These are phyloP conservation scores for Prunus mira DNA, from an alignment of 306 rosid species.

Conservation along the genomic window DNA sequence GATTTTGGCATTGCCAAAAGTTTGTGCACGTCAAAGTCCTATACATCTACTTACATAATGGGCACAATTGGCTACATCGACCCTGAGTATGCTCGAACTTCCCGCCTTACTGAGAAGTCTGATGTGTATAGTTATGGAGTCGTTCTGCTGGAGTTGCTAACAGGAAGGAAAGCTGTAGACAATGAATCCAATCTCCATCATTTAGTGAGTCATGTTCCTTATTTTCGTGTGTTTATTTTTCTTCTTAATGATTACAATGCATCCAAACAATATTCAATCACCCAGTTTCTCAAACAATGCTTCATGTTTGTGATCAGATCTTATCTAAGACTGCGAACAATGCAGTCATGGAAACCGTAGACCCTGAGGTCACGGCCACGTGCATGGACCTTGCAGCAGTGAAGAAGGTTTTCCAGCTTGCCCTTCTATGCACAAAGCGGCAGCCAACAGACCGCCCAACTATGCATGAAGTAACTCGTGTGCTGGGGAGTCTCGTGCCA, in stretches of 20 bases:
- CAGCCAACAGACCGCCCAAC: slow-evolving; percentile 81
- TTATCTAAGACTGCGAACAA: slow-evolving; percentile 76
- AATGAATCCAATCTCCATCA: slow-evolving; percentile 90
- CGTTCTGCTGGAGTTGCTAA: slow-evolving; percentile 87
- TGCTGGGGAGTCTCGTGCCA: slow-evolving; percentile 58
- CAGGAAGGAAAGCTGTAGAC: slow-evolving; percentile 91
- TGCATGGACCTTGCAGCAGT: slow-evolving; percentile 80
- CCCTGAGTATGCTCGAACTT: slow-evolving; percentile 94
- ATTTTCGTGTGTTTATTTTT: not conserved
- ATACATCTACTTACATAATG: slow-evolving; percentile 83
- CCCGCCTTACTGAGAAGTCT: slow-evolving; percentile 91
- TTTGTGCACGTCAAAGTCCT: slow-evolving; percentile 64
- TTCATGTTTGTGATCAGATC: slow-evolving; percentile 40
- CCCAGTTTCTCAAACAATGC: not conserved
- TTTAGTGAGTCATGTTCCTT: slow-evolving; percentile 42
- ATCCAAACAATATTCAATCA: not conserved
- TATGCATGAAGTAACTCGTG: slow-evolving; percentile 86
- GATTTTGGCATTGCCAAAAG: slow-evolving; percentile 97
- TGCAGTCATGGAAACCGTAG: slow-evolving; percentile 92
- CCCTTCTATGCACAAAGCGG: slow-evolving; percentile 79
- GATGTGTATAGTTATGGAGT: slow-evolving; percentile 94
- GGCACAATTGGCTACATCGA: slow-evolving; percentile 98
- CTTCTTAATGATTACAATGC: not conserved
- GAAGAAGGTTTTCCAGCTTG: slow-evolving; percentile 78
- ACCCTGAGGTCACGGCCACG: slow-evolving; percentile 72